phyloP scores from a whole-genome alignment of 2,329 filamentous ascomycete genomes.

The Colletotrichum theobromicola region DNA sequence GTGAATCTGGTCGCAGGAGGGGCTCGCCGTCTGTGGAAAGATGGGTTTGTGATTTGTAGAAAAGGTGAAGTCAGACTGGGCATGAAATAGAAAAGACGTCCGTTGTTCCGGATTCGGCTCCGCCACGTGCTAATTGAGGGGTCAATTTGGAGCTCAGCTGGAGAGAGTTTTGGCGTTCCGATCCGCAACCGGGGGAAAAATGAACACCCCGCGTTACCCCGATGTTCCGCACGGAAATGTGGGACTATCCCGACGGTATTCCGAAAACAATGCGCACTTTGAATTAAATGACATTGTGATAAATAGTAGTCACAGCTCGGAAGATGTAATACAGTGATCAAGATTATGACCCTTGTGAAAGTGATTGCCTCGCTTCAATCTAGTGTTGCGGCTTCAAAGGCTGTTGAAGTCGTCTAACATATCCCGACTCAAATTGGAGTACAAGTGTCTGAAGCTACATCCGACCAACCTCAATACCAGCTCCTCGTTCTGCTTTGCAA shows the following conservation, averaged over 20 bases:
- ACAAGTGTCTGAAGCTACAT: background rate
- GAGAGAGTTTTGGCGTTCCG: background rate
- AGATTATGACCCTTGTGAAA: no score
- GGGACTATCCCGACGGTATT: background rate
- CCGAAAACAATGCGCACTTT: background rate
- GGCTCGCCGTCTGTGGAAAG: background rate
- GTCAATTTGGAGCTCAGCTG: background rate
- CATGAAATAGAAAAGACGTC: background rate
- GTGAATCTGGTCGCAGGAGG: background rate
- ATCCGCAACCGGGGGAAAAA: background rate
- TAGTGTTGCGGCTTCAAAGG: rapidly evolving
- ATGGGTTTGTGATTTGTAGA: background rate
- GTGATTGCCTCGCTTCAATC: background rate
- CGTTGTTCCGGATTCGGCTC: background rate
- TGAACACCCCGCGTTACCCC: background rate
- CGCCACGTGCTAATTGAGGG: background rate
- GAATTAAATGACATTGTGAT: no score
- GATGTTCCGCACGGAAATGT: background rate
- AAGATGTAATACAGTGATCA: background rate
- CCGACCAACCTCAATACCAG: background rate
- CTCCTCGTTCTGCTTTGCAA: background rate
- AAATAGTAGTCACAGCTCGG: background rate
- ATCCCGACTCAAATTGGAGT: rapidly evolving
- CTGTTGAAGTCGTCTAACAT: background rate
- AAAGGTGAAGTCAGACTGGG: background rate